A percentile compares a stretch with the other conserved stretches of the same genome.
phyloP scores from a whole-genome alignment of 83 land plant genomes.

The Larix sibirica region DNA sequence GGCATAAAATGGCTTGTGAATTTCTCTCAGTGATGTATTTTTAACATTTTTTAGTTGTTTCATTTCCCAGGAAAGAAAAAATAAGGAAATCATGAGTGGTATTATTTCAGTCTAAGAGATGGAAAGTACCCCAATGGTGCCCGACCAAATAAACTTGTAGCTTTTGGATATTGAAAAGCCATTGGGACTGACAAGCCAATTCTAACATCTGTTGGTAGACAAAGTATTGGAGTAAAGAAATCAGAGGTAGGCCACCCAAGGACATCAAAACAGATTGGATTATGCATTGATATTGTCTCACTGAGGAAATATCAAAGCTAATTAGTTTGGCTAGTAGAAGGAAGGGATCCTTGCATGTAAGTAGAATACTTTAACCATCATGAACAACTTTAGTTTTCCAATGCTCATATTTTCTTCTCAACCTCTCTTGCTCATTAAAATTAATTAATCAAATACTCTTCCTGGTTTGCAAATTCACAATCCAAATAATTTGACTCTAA shows the following conservation, averaged over 20 bases:
- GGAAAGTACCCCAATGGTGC: conserved; percentile 11
- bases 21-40: too few species aligned
- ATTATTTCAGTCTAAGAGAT: conserved; percentile 3
- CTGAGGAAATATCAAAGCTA: neutral
- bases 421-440: too few species aligned
- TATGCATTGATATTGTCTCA: conserved; percentile 2
- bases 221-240: neutral
- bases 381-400: too few species aligned
- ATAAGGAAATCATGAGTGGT: neutral
- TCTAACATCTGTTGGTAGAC: neutral
- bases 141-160: neutral
- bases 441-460: too few species aligned
- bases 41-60: too few species aligned
- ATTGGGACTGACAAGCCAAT: conserved; percentile 7
- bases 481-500: too few species aligned
- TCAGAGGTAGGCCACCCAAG: conserved; percentile 3
- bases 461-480: too few species aligned
- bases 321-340: neutral
- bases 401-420: too few species aligned
- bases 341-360: conserved; percentile 15
- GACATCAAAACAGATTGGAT: conserved; percentile 4
- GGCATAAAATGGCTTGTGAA: too few species aligned
- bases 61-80: neutral
- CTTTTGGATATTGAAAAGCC: conserved; percentile 4
- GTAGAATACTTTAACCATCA: neutral